Evolutionary conservation across 148 eudicot species (phyloP).

Genomic region (Rhododendron williamsianum): DNA sequence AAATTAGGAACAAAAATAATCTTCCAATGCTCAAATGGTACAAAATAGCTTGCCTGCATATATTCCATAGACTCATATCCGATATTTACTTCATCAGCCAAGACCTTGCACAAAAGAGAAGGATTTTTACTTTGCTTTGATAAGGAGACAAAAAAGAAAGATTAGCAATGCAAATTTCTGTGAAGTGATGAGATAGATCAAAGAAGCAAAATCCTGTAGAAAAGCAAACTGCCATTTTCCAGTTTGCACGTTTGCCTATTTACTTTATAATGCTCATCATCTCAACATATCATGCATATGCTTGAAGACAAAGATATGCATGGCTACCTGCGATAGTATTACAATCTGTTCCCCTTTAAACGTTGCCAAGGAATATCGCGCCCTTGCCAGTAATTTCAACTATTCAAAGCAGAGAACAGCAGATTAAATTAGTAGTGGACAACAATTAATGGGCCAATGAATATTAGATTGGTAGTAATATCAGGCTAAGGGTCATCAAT

Average conservation of each 20-base stretch:
- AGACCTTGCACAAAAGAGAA: slow-evolving; percentile 30
- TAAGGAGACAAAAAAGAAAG: neutral
- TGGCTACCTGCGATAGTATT: slow-evolving; percentile 80
- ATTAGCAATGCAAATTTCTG: neutral
- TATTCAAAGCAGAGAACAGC: slow-evolving; percentile 20
- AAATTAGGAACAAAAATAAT: neutral
- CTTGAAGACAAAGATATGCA: neutral
- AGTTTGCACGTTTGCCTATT: neutral
- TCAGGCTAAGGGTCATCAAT: neutral
- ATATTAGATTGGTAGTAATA: neutral
- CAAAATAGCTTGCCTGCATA: slow-evolving; percentile 60
- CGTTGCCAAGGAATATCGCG: slow-evolving; percentile 75
- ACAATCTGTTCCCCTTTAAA: slow-evolving; percentile 91
- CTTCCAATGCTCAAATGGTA: neutral
- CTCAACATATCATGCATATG: neutral
- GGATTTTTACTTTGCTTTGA: neutral
- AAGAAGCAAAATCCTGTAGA: slow-evolving; percentile 2
- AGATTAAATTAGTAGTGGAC: slow-evolving; percentile 1
- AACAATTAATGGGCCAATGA: neutral
- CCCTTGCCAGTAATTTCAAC: slow-evolving; percentile 81
- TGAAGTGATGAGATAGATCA: neutral
- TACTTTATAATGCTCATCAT: neutral
- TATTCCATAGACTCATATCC: slow-evolving; percentile 94
- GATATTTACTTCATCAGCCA: slow-evolving; percentile 87
- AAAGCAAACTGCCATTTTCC: neutral